These are phyloP conservation scores for Candida maesae DNA, from an alignment of 805 yeast genomes.

Conservation along the genomic window DNA sequence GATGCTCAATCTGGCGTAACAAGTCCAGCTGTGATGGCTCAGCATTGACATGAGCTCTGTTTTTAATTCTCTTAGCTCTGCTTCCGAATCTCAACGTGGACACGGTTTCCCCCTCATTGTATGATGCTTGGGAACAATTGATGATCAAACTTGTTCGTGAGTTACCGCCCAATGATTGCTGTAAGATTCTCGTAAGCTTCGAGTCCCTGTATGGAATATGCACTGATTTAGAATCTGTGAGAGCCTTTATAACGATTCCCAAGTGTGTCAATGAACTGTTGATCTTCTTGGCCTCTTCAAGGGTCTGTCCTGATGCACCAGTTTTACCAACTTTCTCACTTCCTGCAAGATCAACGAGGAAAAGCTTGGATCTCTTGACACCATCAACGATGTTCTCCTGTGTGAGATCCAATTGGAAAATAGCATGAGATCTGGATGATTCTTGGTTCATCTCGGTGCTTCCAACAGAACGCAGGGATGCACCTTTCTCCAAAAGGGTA, in stretches of 20 bases:
- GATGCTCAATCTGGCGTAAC: constrained; percentile 20
- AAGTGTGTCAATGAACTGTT: constrained; percentile 73
- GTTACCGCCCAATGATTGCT: constrained; percentile 80
- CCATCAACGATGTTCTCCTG: constrained; percentile 59
- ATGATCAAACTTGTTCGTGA: constrained; percentile 71
- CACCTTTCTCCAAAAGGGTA: constrained; percentile 55
- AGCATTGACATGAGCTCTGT: constrained; percentile 56
- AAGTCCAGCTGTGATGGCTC: constrained; percentile 25
- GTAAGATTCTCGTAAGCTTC: constrained; percentile 70
- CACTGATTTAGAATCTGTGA: constrained; percentile 63
- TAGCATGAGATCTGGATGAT: constrained; percentile 78
- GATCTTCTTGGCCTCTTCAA: constrained; percentile 83
- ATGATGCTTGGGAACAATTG: constrained; percentile 63
- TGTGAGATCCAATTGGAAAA: constrained; percentile 63
- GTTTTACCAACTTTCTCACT: constrained; percentile 77
- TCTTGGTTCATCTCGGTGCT: constrained; percentile 68
- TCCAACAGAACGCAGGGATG: constrained; percentile 49
- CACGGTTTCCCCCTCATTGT: constrained; percentile 59
- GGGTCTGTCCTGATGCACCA: constrained; percentile 68
- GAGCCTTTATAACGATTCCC: constrained; percentile 76
- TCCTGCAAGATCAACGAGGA: constrained; percentile 83
- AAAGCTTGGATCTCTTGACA: constrained; percentile 58
- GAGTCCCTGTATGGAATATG: constrained; percentile 79
- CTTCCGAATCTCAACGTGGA: constrained; percentile 73
- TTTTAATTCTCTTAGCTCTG: constrained; percentile 65